Conservation (phyloP, 2,329 filamentous ascomycete genomes). For the Alternaria arborescens region DNA sequence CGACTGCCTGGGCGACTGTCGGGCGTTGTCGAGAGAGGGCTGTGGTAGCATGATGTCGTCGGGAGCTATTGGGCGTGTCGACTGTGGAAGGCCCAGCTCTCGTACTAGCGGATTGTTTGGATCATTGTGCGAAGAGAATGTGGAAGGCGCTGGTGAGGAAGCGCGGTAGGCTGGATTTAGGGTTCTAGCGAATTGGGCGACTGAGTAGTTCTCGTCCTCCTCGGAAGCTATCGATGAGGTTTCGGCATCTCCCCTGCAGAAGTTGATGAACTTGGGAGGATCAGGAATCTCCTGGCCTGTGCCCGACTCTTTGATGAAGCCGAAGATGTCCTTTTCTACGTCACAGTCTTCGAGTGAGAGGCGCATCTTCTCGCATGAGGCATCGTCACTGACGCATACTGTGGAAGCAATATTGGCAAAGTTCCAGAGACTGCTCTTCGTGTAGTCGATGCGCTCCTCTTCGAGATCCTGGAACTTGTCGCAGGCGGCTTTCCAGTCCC, state of each 20-base stretch:
- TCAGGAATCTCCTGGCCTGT: conserved; percentile 98
- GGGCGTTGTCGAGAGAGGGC: conserved; percentile 17
- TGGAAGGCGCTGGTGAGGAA: conserved; percentile 95
- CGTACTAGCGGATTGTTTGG: conserved; percentile 76
- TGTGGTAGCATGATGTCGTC: conserved; percentile 38
- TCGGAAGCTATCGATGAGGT: conserved; percentile 83
- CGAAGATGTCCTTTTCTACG: conserved; percentile 90
- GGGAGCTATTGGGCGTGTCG: conserved; percentile 40
- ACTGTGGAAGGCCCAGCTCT: conserved; percentile 67
- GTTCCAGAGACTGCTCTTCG: conserved; percentile 96
- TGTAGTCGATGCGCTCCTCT: conserved; percentile 95
- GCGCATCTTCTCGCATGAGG: conserved; percentile 91
- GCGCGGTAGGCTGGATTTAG: conserved; percentile 96
- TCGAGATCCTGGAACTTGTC: conserved; percentile 99
- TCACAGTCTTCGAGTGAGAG: conserved; percentile 94
- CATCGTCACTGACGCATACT: conserved; percentile 96
- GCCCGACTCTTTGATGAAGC: conserved; percentile 86
- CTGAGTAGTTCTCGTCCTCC: conserved; percentile 89
- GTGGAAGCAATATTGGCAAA: conserved; percentile 98
- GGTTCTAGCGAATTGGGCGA: conserved; percentile 92
- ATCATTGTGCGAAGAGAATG: conserved; percentile 90
- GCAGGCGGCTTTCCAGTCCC: conserved; percentile 97
- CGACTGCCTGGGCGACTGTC: conserved; percentile 3
- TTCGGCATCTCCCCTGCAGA: conserved; percentile 89
- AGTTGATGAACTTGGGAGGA: conserved; percentile 98